Conservation (phyloP, 495 filamentous ascomycete genomes). For the Aspergillus funiculosus region DNA sequence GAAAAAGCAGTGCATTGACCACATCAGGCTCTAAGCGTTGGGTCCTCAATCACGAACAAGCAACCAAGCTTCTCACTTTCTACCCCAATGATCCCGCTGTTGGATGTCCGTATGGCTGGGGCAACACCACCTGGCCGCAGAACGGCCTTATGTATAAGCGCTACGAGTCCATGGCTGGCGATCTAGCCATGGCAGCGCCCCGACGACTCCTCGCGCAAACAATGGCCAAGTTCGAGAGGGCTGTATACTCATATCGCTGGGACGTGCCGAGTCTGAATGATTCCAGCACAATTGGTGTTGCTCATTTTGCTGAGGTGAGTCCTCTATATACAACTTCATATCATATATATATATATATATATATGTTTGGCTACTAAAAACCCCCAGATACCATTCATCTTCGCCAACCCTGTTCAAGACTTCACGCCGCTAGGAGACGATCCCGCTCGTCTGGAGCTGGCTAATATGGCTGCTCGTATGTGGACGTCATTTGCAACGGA, state of each 20-base stretch:
- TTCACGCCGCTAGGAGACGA: conserved; percentile 30
- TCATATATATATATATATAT: background rate
- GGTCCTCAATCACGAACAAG: conserved; percentile 27
- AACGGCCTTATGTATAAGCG: conserved; percentile 49
- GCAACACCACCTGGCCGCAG: conserved; percentile 37
- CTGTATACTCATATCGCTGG: conserved; percentile 56
- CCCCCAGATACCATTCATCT: conserved; percentile 34
- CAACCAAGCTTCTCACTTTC: conserved; percentile 24
- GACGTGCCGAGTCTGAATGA: conserved; percentile 31
- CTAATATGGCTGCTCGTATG: conserved; percentile 43
- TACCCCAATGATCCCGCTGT: conserved; percentile 43
- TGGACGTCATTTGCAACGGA: conserved; percentile 51
- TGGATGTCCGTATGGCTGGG: conserved; percentile 47
- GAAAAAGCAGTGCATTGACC: background rate
- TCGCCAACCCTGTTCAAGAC: conserved; percentile 47
- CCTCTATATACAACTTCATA: background rate
- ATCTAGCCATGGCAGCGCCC: conserved; percentile 50
- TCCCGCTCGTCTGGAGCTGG: conserved; percentile 27
- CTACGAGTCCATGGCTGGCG: conserved; percentile 47
- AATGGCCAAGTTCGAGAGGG: conserved; percentile 36
- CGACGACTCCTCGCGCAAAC: conserved; percentile 47
- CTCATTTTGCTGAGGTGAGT: conserved; percentile 35
- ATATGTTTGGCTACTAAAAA: background rate
- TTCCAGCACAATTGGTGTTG: conserved; percentile 28
- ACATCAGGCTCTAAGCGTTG: conserved; percentile 33